Evolutionary conservation across 179 eudicot genomes (phyloP).

Genomic region (Beta corolliflora): DNA sequence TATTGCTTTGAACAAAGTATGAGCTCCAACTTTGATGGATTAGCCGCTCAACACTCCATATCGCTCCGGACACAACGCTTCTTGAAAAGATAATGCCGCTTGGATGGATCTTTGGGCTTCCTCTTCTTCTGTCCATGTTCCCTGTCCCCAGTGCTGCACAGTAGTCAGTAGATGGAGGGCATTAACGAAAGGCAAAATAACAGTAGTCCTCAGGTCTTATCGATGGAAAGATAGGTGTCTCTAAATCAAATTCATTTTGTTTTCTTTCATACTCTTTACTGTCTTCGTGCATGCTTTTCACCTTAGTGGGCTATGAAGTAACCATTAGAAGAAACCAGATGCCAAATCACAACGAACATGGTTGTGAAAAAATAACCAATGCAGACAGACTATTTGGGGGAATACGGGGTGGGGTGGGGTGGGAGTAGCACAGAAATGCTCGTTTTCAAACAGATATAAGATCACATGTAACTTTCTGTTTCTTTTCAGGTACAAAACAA

Average conservation of each 20-base stretch:
- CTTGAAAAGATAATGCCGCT: conserved; percentile 76
- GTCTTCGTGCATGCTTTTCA: background rate
- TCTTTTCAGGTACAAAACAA: background rate
- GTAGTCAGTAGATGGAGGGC: background rate
- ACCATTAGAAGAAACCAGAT: background rate
- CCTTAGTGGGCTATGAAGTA: background rate
- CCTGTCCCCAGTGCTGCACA: conserved; percentile 62
- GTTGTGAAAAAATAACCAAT: background rate
- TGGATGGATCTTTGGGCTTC: conserved; percentile 91
- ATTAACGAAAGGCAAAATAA: background rate
- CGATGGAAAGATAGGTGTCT: background rate
- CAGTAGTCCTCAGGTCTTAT: background rate
- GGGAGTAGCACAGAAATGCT: background rate
- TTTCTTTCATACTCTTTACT: too few relatives aligned
- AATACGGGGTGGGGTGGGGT: background rate
- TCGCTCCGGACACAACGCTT: conserved; percentile 45
- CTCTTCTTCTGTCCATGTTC: conserved; percentile 43
- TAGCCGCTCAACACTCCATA: background rate
- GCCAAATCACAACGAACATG: background rate
- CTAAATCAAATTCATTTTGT: background rate
- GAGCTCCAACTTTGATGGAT: too few relatives aligned
- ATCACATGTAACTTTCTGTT: background rate
- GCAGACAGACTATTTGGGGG: background rate
- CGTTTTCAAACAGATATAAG: background rate
- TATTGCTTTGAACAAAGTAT: too few relatives aligned